Conservation (phyloP, 108 stramenopile genomes). For the Skeletonema tropicum region DNA sequence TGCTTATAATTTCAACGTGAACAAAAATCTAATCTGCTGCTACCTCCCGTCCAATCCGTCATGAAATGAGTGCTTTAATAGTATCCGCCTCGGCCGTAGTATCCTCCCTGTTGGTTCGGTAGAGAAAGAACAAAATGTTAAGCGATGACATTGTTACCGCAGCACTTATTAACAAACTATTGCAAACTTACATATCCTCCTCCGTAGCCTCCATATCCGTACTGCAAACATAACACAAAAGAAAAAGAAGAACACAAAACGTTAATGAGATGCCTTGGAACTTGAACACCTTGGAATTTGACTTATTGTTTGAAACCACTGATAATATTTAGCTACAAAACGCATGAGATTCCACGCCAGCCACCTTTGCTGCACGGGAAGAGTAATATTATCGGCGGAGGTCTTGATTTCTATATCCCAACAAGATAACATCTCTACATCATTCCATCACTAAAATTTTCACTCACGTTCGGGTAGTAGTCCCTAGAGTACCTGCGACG, state of each 20-base stretch:
- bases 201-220: constrained; percentile 30
- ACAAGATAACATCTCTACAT: too few relatives aligned
- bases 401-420: too few relatives aligned
- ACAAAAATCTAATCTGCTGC: neutral
- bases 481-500: constrained; percentile 51
- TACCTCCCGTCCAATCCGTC: neutral
- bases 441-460: constrained; percentile 4
- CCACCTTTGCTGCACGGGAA: neutral
- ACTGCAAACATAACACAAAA: neutral
- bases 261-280: constrained; percentile 7
- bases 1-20: neutral
- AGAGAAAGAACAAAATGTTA: neutral
- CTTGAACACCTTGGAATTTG: neutral
- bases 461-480: constrained; percentile 22
- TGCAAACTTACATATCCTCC: constrained; percentile 21
- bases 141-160: too few relatives aligned
- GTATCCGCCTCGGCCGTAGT: neutral
- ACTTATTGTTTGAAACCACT: neutral
- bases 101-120: neutral
- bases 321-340: constrained; percentile 1
- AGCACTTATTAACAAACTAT: too few relatives aligned
- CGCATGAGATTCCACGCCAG: neutral
- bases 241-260: constrained; percentile 6
- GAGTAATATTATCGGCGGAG: neutral
- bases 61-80: neutral